Evolutionary conservation across 331 rosid species (phyloP).

Genomic region (Malus hybrid): DNA sequence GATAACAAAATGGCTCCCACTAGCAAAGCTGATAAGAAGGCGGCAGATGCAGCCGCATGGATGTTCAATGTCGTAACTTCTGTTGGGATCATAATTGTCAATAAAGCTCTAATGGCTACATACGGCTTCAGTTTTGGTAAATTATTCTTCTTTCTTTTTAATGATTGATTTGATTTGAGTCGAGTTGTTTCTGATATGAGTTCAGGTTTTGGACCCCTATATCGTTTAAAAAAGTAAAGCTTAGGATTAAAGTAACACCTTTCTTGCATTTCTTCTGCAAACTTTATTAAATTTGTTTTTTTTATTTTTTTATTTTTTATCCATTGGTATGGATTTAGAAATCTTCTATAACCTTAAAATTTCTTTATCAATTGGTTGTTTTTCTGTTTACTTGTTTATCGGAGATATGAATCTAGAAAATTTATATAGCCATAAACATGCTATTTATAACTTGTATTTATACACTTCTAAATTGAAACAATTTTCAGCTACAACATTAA

Average conservation of each 20-base stretch:
- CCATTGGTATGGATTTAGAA: no score
- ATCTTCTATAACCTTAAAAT: no score
- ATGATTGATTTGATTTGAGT: neutral
- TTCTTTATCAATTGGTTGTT: neutral
- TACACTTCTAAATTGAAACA: slow-evolving; percentile 1
- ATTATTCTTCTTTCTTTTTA: neutral
- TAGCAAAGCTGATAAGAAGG: slow-evolving; percentile 60
- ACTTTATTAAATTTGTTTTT: no score
- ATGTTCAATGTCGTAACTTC: slow-evolving; percentile 68
- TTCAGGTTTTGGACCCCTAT: neutral
- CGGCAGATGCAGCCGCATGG: slow-evolving; percentile 68
- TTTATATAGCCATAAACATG: neutral
- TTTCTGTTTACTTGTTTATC: neutral
- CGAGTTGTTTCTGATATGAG: neutral
- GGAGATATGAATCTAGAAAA: neutral
- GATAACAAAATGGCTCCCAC: slow-evolving; percentile 46
- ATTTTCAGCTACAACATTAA: slow-evolving; percentile 80
- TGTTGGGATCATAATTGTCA: slow-evolving; percentile 70
- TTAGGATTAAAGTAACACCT: neutral
- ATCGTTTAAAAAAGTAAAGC: neutral
- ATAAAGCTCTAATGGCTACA: slow-evolving; percentile 72
- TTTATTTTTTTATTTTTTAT: no score
- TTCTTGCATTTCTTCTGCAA: neutral
- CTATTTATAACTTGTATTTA: neutral
- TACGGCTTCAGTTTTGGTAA: slow-evolving; percentile 80